Conservation (phyloP, 352 stramenopile genomes). For the Globisporangium canariense region DNA sequence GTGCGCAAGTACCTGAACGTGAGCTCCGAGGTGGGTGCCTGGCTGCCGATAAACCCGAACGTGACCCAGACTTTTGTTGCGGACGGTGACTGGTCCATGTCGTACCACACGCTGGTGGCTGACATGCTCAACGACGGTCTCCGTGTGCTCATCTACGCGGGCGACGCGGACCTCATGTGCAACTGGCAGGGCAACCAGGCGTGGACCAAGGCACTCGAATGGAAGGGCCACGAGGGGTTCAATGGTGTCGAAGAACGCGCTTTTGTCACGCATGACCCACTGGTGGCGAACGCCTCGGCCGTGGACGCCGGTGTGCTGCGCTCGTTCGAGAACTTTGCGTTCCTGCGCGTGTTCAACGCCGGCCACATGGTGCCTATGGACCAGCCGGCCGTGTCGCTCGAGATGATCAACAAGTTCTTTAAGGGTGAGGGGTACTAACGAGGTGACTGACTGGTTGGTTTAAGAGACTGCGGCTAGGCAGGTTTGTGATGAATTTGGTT, state of each 20-base stretch:
- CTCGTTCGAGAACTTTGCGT: conserved; percentile 22
- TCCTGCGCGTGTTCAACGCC: conserved; percentile 35
- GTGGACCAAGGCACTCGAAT: conserved; percentile 87
- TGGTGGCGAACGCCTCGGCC: conserved; percentile 13
- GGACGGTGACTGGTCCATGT: not conserved
- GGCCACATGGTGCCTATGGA: conserved; percentile 47
- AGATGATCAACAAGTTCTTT: conserved; percentile 42
- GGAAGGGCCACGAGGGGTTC: conserved; percentile 69
- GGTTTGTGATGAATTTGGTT: too few species aligned
- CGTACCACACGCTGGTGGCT: conserved; percentile 27
- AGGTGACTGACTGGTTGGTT: too few species aligned
- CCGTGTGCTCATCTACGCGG: conserved; percentile 92
- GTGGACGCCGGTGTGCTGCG: conserved; percentile 21
- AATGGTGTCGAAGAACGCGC: conserved; percentile 33
- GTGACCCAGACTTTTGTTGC: conserved; percentile 79
- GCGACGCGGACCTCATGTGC: conserved; percentile 95
- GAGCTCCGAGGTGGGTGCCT: conserved; percentile 25
- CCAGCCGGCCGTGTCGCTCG: conserved; percentile 33
- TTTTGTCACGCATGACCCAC: conserved; percentile 29
- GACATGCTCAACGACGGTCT: conserved; percentile 75
- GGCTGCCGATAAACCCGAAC: conserved; percentile 49
- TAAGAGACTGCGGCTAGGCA: too few species aligned
- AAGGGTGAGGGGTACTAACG: conserved; percentile 13
- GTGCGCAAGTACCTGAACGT: conserved; percentile 27
- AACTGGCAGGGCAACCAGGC: conserved; percentile 95